phyloP scores from a whole-genome alignment of 345 rosid species.

The Bruguiera gymnorhiza region DNA sequence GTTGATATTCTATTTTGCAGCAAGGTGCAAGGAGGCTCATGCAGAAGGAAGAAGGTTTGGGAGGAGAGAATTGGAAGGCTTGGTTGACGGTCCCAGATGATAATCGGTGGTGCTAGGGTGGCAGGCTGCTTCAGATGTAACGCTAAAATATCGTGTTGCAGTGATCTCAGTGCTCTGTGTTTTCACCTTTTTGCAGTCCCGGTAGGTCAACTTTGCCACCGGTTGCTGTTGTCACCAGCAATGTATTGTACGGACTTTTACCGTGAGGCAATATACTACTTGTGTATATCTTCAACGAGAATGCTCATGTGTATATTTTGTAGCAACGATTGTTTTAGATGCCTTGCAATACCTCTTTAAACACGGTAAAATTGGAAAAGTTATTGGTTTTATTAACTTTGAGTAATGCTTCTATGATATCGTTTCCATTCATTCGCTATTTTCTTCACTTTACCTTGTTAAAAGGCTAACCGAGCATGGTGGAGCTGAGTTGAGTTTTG shows the following conservation, averaged over 20 bases:
- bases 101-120: slow-evolving; percentile 23
- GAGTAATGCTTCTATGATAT: not conserved
- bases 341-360: slow-evolving; percentile 20
- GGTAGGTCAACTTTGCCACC: slow-evolving; percentile 31
- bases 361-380: slow-evolving; percentile 22
- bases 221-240: slow-evolving; percentile 29
- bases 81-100: slow-evolving; percentile 70
- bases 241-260: slow-evolving; percentile 37
- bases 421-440: not conserved
- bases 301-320: slow-evolving; percentile 55
- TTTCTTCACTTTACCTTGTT: not conserved
- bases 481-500: not conserved
- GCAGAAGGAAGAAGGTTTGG: slow-evolving; percentile 74
- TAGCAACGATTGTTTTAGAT: slow-evolving; percentile 39
- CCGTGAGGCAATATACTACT: slow-evolving; percentile 35
- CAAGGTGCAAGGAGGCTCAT: slow-evolving; percentile 67
- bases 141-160: slow-evolving; percentile 22
- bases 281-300: slow-evolving; percentile 44
- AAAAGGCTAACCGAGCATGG: not conserved
- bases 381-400: slow-evolving; percentile 19
- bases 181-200: slow-evolving; percentile 33
- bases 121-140: slow-evolving; percentile 25
- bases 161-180: slow-evolving; percentile 30
- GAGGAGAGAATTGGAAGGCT: slow-evolving; percentile 75
- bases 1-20: slow-evolving; percentile 76